Evolutionary conservation across 129 eudicot species (phyloP).

Genomic region (Flaveria brownii): DNA sequence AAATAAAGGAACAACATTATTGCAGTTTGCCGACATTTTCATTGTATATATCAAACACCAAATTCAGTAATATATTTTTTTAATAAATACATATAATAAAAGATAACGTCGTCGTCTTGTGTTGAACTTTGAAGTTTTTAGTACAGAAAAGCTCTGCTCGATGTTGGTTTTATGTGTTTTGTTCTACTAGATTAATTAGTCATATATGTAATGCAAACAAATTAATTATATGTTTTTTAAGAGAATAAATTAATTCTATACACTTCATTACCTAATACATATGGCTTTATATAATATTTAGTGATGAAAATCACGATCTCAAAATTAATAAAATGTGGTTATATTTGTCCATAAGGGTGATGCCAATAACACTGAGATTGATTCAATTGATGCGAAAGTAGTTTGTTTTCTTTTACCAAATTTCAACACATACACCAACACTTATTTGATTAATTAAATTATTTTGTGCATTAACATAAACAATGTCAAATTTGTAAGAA

Average conservation of each 20-base stretch:
- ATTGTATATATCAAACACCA: background rate
- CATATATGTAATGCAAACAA: constrained; percentile 40
- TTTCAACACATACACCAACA: constrained; percentile 19
- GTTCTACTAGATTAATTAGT: constrained; percentile 34
- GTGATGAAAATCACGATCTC: background rate
- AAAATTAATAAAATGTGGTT: constrained; percentile 12
- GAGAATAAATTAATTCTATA: constrained; percentile 18
- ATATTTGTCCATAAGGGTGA: constrained; percentile 39
- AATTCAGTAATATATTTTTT: background rate
- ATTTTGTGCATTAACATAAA: background rate
- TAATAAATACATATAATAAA: background rate
- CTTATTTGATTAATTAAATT: background rate
- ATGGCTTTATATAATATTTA: constrained; percentile 22
- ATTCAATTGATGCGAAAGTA: constrained; percentile 18
- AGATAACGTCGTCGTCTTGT: constrained; percentile 28
- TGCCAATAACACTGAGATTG: constrained; percentile 34
- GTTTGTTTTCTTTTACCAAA: constrained; percentile 18
- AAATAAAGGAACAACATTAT: no score
- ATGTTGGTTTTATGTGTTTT: constrained; percentile 37
- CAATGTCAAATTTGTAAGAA: background rate
- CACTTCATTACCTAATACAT: constrained; percentile 28
- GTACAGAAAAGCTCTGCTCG: constrained; percentile 30
- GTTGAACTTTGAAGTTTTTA: constrained; percentile 24
- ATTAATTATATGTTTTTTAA: constrained; percentile 2
- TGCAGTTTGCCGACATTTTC: no score